Base-by-base conservation (phyloP, 257 asterid genomes). In the Nicotiana noctiflora region DNA sequence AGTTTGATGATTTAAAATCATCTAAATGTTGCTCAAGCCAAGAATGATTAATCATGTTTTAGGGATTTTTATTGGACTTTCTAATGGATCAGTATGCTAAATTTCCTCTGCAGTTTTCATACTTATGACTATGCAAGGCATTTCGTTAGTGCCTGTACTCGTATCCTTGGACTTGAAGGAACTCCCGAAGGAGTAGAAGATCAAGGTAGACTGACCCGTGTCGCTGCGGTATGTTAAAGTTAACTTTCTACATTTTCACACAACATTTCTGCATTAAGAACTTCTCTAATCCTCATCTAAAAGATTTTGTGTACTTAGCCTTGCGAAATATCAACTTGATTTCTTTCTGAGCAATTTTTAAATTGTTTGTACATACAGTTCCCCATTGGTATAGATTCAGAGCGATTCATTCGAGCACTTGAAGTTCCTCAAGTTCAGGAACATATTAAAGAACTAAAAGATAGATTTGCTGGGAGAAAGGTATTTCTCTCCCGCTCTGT, bases 131-230 rank as follows among this genome's bases (percentile, higher is more conserved):
- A 94, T 86, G 98, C 98, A 83, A 86, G 97, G 81, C 98, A 94
- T 86, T 94, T 94, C 59, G 97, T 92, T 79, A 94, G 98, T 85
- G 97, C 98, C 27, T 94, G 98, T 78, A 91, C 98, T 82, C 97
- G 98, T 84, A 94, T 94, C 81, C 96, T 94, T 76, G 98, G 97
- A 81, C 91, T 94, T 77, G 98, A 94, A 91, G 98, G 98, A 82
- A 94, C 97, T 82, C 97, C 97, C 65, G 97, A 92, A 85, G 98
- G 98, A 78, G 98, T 94, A 80, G 98, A 94, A 89, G 97, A 93
- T 88, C 98, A 94, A 86, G 98, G 97, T 80, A 92, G 94, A 89
- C 88, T 92, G 74, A 94, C 98, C 85, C 98, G 97, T 86, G 98
- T 94, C 61, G 98, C 98, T 84, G 98, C 97, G 86, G 98, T 94